A percentile compares a stretch with the other conserved stretches of the same genome.
phyloP scores from a whole-genome alignment of 495 filamentous ascomycete genomes.

The Elasticomyces elasticus region DNA sequence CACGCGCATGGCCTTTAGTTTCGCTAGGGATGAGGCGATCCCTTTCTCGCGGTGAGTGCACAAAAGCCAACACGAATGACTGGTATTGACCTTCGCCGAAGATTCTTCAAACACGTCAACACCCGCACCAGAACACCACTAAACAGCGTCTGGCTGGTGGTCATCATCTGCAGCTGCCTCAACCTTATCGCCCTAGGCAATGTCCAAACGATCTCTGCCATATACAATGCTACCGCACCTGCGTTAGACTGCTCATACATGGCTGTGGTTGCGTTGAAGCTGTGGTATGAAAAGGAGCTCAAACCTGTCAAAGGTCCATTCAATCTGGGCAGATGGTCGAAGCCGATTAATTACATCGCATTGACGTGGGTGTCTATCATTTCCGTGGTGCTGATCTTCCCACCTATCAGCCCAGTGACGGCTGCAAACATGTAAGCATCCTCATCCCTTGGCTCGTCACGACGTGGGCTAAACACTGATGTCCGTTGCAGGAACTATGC shows the following conservation, averaged over 20 bases:
- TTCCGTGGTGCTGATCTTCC: constrained; percentile 58
- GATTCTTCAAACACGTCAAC: constrained; percentile 51
- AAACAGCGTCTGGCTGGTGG: constrained; percentile 64
- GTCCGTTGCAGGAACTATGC: no score
- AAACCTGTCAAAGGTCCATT: constrained; percentile 56
- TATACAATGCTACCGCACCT: constrained; percentile 63
- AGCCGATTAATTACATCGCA: constrained; percentile 48
- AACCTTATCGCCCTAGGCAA: constrained; percentile 60
- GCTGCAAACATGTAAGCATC: constrained; percentile 57
- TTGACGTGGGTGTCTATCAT: constrained; percentile 60
- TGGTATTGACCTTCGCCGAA: no score
- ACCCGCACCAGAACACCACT: constrained; percentile 50
- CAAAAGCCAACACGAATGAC: no score
- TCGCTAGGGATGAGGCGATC: constrained; percentile 58
- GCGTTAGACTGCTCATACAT: constrained; percentile 60
- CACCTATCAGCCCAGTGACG: constrained; percentile 51
- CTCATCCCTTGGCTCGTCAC: no score
- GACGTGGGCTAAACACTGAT: no score
- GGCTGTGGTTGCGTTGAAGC: constrained; percentile 56
- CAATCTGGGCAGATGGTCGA: constrained; percentile 51
- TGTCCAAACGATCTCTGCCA: constrained; percentile 56
- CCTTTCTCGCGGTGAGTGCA: no score
- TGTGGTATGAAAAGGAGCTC: constrained; percentile 47
- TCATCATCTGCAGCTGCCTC: constrained; percentile 49
- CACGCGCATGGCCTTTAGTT: constrained; percentile 64